A percentile compares a stretch with the other conserved stretches of the same genome.
Conservation (phyloP, 108 stramenopile species). For the Discostella pseudostelligera region DNA sequence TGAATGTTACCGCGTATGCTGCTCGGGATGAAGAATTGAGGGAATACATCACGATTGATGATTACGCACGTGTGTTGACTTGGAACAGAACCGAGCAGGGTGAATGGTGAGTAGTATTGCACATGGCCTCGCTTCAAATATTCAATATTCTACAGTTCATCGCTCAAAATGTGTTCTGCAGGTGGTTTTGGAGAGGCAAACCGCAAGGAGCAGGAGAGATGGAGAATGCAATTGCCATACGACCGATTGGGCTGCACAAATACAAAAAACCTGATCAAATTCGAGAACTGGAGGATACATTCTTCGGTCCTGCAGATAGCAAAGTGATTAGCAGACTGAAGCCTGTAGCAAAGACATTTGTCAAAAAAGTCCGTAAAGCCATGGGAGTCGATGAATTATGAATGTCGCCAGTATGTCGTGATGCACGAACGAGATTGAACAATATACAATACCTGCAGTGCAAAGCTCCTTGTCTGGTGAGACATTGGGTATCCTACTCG, state of each 20-base stretch:
- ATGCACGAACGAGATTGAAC: constrained; percentile 8
- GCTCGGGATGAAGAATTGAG: constrained; percentile 37
- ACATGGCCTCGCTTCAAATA: background rate
- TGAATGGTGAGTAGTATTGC: constrained; percentile 29
- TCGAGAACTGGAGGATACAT: constrained; percentile 20
- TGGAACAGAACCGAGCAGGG: constrained; percentile 52
- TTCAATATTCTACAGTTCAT: background rate
- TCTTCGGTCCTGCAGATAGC: constrained; percentile 22
- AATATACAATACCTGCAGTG: too few species aligned
- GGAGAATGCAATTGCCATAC: constrained; percentile 37
- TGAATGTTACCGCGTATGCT: constrained; percentile 37
- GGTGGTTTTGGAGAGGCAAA: constrained; percentile 52
- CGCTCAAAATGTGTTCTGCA: background rate
- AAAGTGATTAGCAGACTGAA: constrained; percentile 14
- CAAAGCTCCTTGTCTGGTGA: too few species aligned
- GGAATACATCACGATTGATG: constrained; percentile 30
- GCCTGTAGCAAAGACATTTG: constrained; percentile 27
- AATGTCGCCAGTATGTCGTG: background rate
- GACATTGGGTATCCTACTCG: too few species aligned
- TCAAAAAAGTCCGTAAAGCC: constrained; percentile 35
- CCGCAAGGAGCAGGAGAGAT: constrained; percentile 37
- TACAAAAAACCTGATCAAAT: constrained; percentile 34
- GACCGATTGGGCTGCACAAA: constrained; percentile 50
- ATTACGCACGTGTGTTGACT: constrained; percentile 16
- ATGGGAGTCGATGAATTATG: constrained; percentile 33